These are phyloP conservation scores for Psilocybe cyanescens DNA, from an alignment of 768 basidiomycete species.

Conservation along the genomic window DNA sequence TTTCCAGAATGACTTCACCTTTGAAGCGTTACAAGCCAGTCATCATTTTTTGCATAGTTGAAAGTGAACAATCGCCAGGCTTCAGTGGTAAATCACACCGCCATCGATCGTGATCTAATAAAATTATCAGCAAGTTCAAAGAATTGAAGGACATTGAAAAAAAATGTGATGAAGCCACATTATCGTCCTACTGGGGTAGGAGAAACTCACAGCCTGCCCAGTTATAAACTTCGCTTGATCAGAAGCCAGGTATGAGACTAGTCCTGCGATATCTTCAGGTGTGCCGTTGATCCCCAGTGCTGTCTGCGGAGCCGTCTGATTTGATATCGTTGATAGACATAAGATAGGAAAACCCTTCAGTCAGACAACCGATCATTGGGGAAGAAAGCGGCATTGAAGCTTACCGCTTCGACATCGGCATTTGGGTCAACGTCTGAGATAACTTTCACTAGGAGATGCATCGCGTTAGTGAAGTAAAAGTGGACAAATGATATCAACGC, in stretches of 20 bases:
- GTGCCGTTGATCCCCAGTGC: constrained; percentile 6
- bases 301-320: not conserved
- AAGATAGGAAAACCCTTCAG: no score
- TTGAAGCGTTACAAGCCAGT: no score
- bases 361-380: no score
- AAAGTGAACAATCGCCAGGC: not conserved
- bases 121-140: no score
- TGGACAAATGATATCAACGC: not conserved
- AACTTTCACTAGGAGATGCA: not conserved
- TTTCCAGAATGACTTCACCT: no score
- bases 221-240: constrained; percentile 13
- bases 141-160: no score
- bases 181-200: not conserved
- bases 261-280: constrained; percentile 17
- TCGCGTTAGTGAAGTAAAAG: no score
- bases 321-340: no score
- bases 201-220: constrained; percentile 1
- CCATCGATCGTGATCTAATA: not conserved
- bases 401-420: no score
- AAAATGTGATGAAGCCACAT: not conserved
- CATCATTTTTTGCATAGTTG: not conserved
- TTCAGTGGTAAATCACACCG: not conserved
- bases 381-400: no score
- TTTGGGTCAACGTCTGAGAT: no score
- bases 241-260: constrained; percentile 17